Evolutionary conservation across 2,329 filamentous ascomycete genomes (phyloP), one percentile per base, ranked within the genome.

Genomic region (Fusarium lyarnte): DNA sequence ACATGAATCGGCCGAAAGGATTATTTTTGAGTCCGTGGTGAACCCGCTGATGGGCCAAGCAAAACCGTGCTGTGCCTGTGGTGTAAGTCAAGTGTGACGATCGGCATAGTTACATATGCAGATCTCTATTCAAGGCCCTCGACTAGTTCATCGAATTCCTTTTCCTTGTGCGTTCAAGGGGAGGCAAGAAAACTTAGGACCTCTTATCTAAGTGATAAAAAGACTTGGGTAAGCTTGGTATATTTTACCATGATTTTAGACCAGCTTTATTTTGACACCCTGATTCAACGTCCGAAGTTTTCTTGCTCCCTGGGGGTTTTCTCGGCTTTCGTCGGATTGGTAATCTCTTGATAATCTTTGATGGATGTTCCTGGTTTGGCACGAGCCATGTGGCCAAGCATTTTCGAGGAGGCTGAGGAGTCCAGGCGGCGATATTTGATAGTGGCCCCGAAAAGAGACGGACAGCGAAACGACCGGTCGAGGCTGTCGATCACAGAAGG

Each of bases 1-100:
- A 51, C 51, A 73, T 45, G 51, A 62, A 66, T 73, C 70, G 70
- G 70, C 70, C 70, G 70, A 73, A 70, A 73, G 61, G 66, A 70
- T 63, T 58, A 46, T 59, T 23, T 62, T 41, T 54, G 69, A 57
- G 59, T 47, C 69, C 66, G 70, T 65, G 36, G 33, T 70, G 70
- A 73, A 59, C 29, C 65, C 58, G 46, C 55, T 66, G 47, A 55
- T 45, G 46, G 52, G 52, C 58, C 54, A 63, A 70, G 62, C 62
- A 59, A 60, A 51, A 42, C 54, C 41, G 27, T 64, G 47, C 41
- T 45, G 53, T 70, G 46, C 58, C 38, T 66, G 54, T 68, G 59
- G n/a, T 72, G 58, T 52, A 41, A 23, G 29, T 38, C 21, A 41
- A 54, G 57, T 67, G 53, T 49, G 27, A 52, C 46, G 65, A 69